Conservation (phyloP, 176 grass and related monocot species). For the Lolium perenne region DNA sequence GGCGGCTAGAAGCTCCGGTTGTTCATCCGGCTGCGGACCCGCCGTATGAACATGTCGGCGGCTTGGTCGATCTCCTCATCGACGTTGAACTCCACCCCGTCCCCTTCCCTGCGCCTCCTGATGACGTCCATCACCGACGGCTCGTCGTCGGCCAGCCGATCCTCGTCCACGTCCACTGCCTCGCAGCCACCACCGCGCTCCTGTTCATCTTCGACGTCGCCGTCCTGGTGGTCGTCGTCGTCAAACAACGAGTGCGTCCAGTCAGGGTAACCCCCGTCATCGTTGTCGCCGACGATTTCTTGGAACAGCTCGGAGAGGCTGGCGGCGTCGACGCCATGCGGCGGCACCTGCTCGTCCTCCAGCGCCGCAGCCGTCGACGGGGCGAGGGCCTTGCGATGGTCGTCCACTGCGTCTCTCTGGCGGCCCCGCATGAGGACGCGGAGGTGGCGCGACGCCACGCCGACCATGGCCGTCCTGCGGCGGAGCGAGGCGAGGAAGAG, state of each 20-base stretch:
- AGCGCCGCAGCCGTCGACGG: slow-evolving; percentile 2
- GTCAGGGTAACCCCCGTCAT: neutral
- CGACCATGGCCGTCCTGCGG: slow-evolving; percentile 60
- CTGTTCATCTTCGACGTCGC: neutral
- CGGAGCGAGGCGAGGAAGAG: slow-evolving; percentile 67
- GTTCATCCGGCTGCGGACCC: slow-evolving; percentile 65
- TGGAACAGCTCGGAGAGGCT: slow-evolving; percentile 30
- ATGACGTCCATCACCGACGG: slow-evolving; percentile 78
- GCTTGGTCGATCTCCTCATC: slow-evolving; percentile 84
- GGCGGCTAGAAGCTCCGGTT: slow-evolving; percentile 27
- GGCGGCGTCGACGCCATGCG: neutral
- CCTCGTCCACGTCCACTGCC: neutral
- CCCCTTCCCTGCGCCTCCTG: slow-evolving; percentile 53
- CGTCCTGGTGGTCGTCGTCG: slow-evolving; percentile 23
- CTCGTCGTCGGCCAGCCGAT: slow-evolving; percentile 35
- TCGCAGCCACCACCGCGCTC: neutral
- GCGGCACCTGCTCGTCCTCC: neutral
- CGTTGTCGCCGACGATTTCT: slow-evolving; percentile 5
- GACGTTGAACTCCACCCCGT: slow-evolving; percentile 73
- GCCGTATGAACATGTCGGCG: slow-evolving; percentile 75
- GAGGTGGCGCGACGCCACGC: slow-evolving; percentile 41
- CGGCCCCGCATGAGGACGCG: slow-evolving; percentile 46
- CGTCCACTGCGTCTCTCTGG: neutral
- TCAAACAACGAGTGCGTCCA: slow-evolving; percentile 58
- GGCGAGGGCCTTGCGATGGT: slow-evolving; percentile 36